A percentile compares a stretch with the other conserved stretches of the same genome.
Conservation (phyloP, 768 basidiomycete species). For the Roridomyces roridus region DNA sequence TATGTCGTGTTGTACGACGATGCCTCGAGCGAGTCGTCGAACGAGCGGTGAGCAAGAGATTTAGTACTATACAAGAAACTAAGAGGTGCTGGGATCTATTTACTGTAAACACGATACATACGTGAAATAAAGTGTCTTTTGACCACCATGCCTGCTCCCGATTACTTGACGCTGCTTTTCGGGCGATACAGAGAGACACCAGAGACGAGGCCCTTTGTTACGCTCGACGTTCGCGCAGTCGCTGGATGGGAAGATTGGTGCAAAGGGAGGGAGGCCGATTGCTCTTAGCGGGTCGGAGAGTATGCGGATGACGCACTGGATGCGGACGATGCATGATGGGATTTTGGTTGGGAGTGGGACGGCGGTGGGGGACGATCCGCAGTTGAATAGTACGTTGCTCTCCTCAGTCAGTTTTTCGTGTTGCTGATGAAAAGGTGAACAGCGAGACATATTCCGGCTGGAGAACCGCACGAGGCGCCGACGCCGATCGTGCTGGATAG, state of each 20-base stretch:
- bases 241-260: constrained; percentile 88
- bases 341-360: constrained; percentile 94
- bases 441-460: constrained; percentile 60
- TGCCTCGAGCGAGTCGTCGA: constrained; percentile 37
- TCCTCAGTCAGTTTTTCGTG: no score
- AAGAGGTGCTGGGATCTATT: constrained; percentile 9
- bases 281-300: constrained; percentile 85
- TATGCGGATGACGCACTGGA: constrained; percentile 94
- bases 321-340: constrained; percentile 91
- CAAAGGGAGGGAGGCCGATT: constrained; percentile 73
- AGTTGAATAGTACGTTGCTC: constrained; percentile 85
- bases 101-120: constrained; percentile 22
- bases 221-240: constrained; percentile 88
- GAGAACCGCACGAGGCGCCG: constrained; percentile 56
- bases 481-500: constrained; percentile 87
- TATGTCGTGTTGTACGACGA: constrained; percentile 80
- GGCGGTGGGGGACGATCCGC: constrained; percentile 89
- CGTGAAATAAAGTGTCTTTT: constrained; percentile 25
- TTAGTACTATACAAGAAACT: neutral
- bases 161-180: constrained; percentile 33
- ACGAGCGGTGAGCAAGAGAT: no score
- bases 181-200: constrained; percentile 26
- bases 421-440: neutral
- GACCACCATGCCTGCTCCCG: constrained; percentile 23
- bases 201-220: constrained; percentile 62